A percentile compares a stretch with the other conserved stretches of the same genome.
These are phyloP conservation scores for Podospora pseudopauciseta DNA, from an alignment of 495 filamentous ascomycete species.

Conservation along the genomic window DNA sequence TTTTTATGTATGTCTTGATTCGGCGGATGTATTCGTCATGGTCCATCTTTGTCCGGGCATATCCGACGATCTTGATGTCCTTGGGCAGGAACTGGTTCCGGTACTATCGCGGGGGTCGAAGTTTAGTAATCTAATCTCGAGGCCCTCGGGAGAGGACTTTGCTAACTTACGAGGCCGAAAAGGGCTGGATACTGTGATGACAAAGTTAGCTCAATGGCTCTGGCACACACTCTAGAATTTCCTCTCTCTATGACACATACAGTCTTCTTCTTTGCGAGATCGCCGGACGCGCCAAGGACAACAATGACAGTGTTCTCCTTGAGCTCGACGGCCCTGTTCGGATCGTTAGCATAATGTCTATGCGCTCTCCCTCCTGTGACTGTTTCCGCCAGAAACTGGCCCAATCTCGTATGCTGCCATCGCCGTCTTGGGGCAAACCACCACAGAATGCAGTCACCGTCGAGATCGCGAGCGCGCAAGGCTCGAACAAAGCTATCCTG, in stretches of 20 bases:
- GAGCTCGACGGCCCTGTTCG: conserved; percentile 64
- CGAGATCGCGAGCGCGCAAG: conserved; percentile 8
- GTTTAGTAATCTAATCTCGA: not conserved
- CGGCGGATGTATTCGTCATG: conserved; percentile 88
- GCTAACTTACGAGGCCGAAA: conserved; percentile 83
- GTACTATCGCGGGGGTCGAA: conserved; percentile 54
- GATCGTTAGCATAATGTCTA: conserved; percentile 12
- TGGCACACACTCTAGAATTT: conserved; percentile 18
- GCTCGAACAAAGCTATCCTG: conserved; percentile 13
- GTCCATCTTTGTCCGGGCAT: conserved; percentile 99
- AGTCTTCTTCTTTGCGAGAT: conserved; percentile 99
- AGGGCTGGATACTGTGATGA: conserved; percentile 83
- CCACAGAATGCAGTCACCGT: not conserved
- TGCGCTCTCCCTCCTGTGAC: no score
- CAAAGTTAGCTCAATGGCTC: conserved; percentile 31
- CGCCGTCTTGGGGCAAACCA: not conserved
- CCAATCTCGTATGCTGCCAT: not conserved
- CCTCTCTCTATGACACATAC: conserved; percentile 49
- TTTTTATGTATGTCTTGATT: conserved; percentile 98
- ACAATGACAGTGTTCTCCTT: conserved; percentile 98
- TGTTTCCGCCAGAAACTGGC: not conserved
- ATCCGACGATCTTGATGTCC: conserved; percentile 95
- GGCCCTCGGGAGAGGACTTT: not conserved
- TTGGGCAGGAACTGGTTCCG: conserved; percentile 98
- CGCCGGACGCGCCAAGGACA: conserved; percentile 93